Conservation (phyloP, 305 asterid genomes). For the Fraxinus nigra region DNA sequence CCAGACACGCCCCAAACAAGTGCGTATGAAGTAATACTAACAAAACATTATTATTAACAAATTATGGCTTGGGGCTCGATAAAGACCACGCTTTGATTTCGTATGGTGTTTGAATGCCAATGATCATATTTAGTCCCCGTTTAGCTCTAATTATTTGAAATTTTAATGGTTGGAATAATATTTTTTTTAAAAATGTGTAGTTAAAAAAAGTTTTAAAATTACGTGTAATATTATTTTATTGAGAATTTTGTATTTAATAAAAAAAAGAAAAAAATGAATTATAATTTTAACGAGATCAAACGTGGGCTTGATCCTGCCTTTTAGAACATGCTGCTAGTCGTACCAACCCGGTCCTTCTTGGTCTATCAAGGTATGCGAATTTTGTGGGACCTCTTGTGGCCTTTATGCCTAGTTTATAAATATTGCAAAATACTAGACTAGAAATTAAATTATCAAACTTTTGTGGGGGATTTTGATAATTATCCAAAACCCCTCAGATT, state of each 20-base stretch:
- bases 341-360: neutral
- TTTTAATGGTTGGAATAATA: too few relatives aligned
- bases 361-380: neutral
- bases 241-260: too few relatives aligned
- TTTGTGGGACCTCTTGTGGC: neutral
- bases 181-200: too few relatives aligned
- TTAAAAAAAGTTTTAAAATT: too few relatives aligned
- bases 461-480: neutral
- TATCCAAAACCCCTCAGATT: neutral
- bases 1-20: neutral
- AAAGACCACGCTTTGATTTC: neutral
- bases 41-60: neutral
- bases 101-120: neutral
- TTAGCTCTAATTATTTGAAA: neutral
- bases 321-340: neutral
- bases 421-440: neutral
- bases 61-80: neutral
- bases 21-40: neutral
- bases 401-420: neutral
- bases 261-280: too few relatives aligned
- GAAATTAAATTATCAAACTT: neutral
- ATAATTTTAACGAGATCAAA: neutral
- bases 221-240: too few relatives aligned
- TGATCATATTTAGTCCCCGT: neutral
- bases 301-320: neutral